Evolutionary conservation across 2,329 filamentous ascomycete species (phyloP).

Genomic region (Sarocladium strictum): DNA sequence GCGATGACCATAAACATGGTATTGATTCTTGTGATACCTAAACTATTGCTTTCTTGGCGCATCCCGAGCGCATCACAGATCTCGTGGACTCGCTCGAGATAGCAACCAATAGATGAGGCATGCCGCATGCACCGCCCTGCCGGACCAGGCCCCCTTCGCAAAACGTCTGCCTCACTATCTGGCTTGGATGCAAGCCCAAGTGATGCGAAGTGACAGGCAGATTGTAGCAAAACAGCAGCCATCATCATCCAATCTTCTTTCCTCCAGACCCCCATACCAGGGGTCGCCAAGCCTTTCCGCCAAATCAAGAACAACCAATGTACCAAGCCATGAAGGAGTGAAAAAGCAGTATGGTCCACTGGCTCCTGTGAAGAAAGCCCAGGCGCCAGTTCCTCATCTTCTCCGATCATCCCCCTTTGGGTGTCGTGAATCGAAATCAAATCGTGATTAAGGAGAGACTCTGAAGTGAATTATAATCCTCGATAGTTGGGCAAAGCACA

Average conservation of each 20-base stretch:
- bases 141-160: neutral
- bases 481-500: constrained; percentile 17
- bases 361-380: neutral
- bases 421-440: constrained; percentile 9
- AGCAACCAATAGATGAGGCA: neutral
- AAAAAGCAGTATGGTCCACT: neutral
- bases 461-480: constrained; percentile 33
- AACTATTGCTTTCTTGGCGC: constrained; percentile 3
- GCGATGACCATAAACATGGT: neutral
- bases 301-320: constrained; percentile 4
- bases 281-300: neutral
- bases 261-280: neutral
- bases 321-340: neutral
- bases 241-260: neutral
- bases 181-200: neutral
- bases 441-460: constrained; percentile 30
- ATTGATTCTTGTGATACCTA: constrained; percentile 3
- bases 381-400: constrained; percentile 1
- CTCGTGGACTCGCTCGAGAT: neutral
- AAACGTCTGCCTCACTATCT: neutral
- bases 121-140: neutral
- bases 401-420: neutral
- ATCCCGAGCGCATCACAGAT: neutral
- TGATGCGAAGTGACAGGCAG: neutral
- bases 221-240: neutral